Conservation (phyloP, 371 early-diverging fungal genomes). For the Mucor indicus region DNA sequence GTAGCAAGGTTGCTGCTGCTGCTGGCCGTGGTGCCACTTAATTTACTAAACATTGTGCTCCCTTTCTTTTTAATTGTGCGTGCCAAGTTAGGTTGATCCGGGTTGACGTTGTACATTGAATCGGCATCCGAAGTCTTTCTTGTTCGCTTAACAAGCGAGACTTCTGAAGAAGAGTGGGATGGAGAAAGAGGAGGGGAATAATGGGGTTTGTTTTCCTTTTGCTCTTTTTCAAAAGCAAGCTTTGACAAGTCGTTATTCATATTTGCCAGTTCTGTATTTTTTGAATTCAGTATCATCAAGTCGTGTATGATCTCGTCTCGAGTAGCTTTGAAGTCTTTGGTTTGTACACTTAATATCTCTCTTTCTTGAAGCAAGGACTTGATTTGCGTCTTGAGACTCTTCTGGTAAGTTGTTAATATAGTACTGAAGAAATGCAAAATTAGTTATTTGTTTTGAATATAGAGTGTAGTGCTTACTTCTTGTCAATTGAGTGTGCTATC, state of each 20-base stretch:
- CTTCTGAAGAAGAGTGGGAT: constrained; percentile 1
- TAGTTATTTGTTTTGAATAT: not conserved
- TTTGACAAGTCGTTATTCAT: constrained; percentile 58
- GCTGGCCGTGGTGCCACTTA: constrained; percentile 1
- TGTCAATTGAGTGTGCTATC: constrained; percentile 12
- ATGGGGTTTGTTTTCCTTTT: not conserved
- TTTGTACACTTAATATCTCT: constrained; percentile 21
- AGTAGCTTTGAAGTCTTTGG: constrained; percentile 8
- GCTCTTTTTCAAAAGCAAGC: constrained; percentile 35
- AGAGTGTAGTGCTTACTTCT: not conserved
- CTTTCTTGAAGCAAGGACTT: constrained; percentile 21
- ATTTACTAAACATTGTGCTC: constrained; percentile 19
- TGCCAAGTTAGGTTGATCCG: constrained; percentile 12
- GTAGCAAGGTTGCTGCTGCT: not conserved
- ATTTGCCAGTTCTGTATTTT: constrained; percentile 50
- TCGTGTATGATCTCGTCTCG: constrained; percentile 49
- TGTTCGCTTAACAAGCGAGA: not conserved
- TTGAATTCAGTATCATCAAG: constrained; percentile 49
- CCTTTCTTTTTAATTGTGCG: constrained; percentile 23
- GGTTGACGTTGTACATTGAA: constrained; percentile 16
- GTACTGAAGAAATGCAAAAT: not conserved
- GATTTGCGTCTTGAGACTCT: constrained; percentile 19
- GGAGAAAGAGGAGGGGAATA: constrained; percentile 10
- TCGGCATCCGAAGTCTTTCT: constrained; percentile 19
- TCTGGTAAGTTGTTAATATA: constrained; percentile 12